These are phyloP conservation scores for Avena eriantha DNA, from an alignment of 176 grass and related monocot species.

Conservation along the genomic window DNA sequence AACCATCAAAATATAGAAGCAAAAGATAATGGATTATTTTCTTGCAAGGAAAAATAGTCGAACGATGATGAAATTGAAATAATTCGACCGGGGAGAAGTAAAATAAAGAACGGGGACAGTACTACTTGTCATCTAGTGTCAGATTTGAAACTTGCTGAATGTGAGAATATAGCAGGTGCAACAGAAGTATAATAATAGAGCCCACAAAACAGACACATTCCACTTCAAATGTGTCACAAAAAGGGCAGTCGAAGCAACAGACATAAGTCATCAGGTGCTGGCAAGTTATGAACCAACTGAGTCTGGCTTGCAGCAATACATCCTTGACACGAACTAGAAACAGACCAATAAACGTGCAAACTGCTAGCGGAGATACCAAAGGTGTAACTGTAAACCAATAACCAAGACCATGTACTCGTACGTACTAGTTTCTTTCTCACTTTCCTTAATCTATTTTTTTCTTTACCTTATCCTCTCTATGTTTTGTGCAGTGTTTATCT, in stretches of 20 bases:
- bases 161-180: background rate
- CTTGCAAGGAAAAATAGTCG: background rate
- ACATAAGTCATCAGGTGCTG: constrained; percentile 25
- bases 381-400: constrained; percentile 18
- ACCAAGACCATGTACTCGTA: background rate
- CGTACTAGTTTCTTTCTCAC: background rate
- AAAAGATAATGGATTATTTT: background rate
- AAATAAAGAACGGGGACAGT: background rate
- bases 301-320: background rate
- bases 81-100: background rate
- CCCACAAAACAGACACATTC: constrained; percentile 40
- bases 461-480: constrained; percentile 4
- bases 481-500: constrained; percentile 18
- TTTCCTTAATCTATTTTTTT: background rate
- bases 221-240: constrained; percentile 35
- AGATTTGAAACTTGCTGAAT: background rate
- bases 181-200: background rate
- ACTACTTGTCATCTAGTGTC: background rate
- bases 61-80: background rate
- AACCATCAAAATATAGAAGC: background rate
- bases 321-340: constrained; percentile 5
- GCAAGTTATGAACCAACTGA: background rate
- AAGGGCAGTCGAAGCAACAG: background rate
- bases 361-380: constrained; percentile 6
- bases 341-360: background rate